Conservation (phyloP, 2,329 filamentous ascomycete species). For the Clonostachys solani region DNA sequence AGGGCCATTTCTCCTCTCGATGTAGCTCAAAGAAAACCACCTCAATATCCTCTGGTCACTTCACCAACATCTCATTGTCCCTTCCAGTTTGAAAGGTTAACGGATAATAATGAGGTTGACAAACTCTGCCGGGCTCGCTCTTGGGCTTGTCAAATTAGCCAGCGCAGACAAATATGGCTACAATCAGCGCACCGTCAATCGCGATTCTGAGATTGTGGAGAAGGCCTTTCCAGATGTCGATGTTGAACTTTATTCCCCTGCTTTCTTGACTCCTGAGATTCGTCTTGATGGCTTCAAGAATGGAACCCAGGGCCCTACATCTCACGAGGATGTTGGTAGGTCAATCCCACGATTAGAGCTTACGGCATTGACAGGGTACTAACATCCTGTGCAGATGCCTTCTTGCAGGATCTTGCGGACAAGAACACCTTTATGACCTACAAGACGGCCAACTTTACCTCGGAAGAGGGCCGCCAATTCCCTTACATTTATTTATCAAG, state of each 20-base stretch:
- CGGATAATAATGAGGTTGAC: constrained; percentile 2
- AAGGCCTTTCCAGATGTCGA: constrained; percentile 6
- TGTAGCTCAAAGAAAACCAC: too few relatives aligned
- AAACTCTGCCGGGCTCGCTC: not conserved
- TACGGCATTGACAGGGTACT: not conserved
- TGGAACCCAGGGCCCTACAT: constrained; percentile 10
- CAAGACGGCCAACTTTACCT: constrained; percentile 9
- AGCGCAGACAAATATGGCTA: constrained; percentile 7
- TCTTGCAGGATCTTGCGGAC: constrained; percentile 6
- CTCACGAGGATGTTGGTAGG: constrained; percentile 8
- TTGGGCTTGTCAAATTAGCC: constrained; percentile 4
- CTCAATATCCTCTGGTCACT: too few relatives aligned
- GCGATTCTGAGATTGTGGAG: constrained; percentile 4
- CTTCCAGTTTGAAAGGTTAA: too few relatives aligned
- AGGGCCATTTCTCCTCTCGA: too few relatives aligned
- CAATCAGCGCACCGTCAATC: constrained; percentile 5
- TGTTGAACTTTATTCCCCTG: constrained; percentile 8
- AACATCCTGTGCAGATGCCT: constrained; percentile 3
- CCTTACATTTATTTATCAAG: constrained; percentile 9
- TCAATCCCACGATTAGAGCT: not conserved
- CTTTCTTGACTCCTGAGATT: constrained; percentile 6
- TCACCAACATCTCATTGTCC: too few relatives aligned
- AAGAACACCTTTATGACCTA: constrained; percentile 10
- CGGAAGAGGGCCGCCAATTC: constrained; percentile 8
- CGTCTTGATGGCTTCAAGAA: constrained; percentile 7